Evolutionary conservation across 176 grass and related monocot species (phyloP), one percentile per base, ranked within the genome.

Genomic region (Eragrostis nindensis): DNA sequence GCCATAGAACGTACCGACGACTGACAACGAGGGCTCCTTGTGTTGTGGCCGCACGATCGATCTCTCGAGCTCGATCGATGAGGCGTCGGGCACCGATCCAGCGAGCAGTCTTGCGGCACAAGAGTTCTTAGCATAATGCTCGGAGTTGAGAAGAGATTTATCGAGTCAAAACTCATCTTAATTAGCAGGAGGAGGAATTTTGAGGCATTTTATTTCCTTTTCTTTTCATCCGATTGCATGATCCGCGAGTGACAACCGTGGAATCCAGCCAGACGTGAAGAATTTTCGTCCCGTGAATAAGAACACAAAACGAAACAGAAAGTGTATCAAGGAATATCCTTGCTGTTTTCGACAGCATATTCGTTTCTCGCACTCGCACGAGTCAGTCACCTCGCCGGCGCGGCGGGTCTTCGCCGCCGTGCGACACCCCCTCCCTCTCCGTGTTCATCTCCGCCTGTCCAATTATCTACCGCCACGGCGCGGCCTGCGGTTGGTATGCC

Each of bases 271-370:
- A 62, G 30, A 43, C 2, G n/a, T 49, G 22, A 27, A 29, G n/a
- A n/a, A n/a, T n/a, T n/a, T n/a, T n/a, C n/a, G n/a, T n/a, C n/a
- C n/a, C n/a, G n/a, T n/a, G n/a, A n/a, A 13, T 13, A 72, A 14
- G 26, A 18, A 36, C 67, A 36, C 67, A 53, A 19, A 50, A 16
- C 6, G 3, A 2, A 17, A 54, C n/a, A 42, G 26, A 29, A 66
- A 25, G 0, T 13, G 16, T 18, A 30, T 7, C 17, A 29, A 62
- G 10, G 85, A 17, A 87, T 68, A 80, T 67, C 72, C 68, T 15
- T 26, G 48, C 0, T 85, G 1, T 52, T 54, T 21, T 63, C 3
- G 41, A 6, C 42, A 25, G 0, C 38, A 13, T 3, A 0, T 43
- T 6, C 19, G 25, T 59, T 26, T 16, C 1, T 60, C 53, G 18